Conservation (phyloP, 2,329 filamentous ascomycete genomes). For the Aspergillus neoniger region DNA sequence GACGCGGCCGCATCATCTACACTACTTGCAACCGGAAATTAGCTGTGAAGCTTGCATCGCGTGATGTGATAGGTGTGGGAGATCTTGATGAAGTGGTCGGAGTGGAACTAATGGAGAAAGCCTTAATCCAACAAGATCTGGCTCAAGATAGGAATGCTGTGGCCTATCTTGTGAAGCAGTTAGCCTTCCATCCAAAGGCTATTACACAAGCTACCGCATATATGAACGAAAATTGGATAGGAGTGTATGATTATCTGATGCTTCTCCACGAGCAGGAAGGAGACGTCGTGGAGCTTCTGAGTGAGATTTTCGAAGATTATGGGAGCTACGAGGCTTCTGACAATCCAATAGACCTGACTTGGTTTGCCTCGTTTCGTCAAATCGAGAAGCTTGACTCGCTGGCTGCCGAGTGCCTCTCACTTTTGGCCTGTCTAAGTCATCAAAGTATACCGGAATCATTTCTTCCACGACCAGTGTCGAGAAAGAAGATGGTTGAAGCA, state of each 20-base stretch:
- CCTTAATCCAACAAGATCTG: conserved; percentile 3
- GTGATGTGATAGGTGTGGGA: neutral
- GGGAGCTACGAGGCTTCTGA: neutral
- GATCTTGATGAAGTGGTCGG: neutral
- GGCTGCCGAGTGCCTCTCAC: conserved; percentile 39
- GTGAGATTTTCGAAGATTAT: conserved; percentile 7
- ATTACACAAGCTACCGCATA: conserved; percentile 30
- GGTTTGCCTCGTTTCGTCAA: conserved; percentile 15
- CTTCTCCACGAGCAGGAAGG: conserved; percentile 11
- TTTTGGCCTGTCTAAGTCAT: conserved; percentile 37
- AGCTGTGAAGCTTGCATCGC: conserved; percentile 16
- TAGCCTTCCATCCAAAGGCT: conserved; percentile 28
- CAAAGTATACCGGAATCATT: conserved; percentile 37
- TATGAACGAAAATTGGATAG: conserved; percentile 12
- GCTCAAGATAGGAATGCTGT: conserved; percentile 11
- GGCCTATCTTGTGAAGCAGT: conserved; percentile 17
- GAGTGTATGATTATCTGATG: neutral
- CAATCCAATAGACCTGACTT: conserved; percentile 13
- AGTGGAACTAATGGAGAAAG: no score
- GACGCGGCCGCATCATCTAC: conserved; percentile 29
- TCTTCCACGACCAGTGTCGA: conserved; percentile 26
- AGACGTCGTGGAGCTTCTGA: conserved; percentile 7
- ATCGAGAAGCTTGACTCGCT: conserved; percentile 26
- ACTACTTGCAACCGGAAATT: conserved; percentile 28
- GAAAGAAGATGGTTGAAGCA: conserved; percentile 28